A percentile compares a stretch with the other conserved stretches of the same genome.
Conservation (phyloP, 2,329 filamentous ascomycete genomes). For the Pyrenophora graminea region DNA sequence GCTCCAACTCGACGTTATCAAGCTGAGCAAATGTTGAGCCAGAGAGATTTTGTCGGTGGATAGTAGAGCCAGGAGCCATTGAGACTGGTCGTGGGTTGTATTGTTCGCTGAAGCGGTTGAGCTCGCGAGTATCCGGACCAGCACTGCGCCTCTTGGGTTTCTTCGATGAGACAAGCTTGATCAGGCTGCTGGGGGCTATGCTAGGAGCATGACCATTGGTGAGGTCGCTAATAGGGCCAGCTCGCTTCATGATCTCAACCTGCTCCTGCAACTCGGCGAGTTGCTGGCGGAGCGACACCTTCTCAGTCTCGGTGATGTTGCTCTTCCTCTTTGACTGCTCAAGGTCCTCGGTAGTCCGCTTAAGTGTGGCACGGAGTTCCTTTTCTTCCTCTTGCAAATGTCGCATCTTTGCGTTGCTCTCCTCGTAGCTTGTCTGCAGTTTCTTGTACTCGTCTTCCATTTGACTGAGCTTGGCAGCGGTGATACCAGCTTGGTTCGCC, state of each 20-base stretch:
- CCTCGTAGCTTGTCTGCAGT: slow-evolving; percentile 84
- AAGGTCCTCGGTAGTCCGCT: slow-evolving; percentile 77
- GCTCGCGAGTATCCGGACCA: slow-evolving; percentile 79
- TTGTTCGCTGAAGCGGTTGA: slow-evolving; percentile 86
- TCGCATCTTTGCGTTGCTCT: slow-evolving; percentile 88
- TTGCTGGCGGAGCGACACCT: slow-evolving; percentile 82
- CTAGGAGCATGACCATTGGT: slow-evolving; percentile 64
- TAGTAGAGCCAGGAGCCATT: slow-evolving; percentile 76
- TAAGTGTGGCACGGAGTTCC: slow-evolving; percentile 79
- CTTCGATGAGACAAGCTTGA: slow-evolving; percentile 96
- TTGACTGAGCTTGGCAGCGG: slow-evolving; percentile 82
- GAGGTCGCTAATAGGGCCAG: slow-evolving; percentile 68
- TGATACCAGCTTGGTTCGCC: slow-evolving; percentile 96
- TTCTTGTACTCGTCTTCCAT: slow-evolving; percentile 97
- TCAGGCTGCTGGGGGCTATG: slow-evolving; percentile 68
- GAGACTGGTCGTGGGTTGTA: slow-evolving; percentile 96
- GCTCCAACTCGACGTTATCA: slow-evolving; percentile 92
- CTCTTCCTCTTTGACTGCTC: slow-evolving; percentile 77
- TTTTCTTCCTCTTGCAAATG: slow-evolving; percentile 93
- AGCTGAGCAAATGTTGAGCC: slow-evolving; percentile 78
- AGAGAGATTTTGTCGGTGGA: slow-evolving; percentile 71
- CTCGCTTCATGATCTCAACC: slow-evolving; percentile 81
- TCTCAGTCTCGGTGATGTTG: slow-evolving; percentile 80
- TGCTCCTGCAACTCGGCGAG: slow-evolving; percentile 90
- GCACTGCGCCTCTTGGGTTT: slow-evolving; percentile 95